Conservation (phyloP, 164 flowering plant species). For the Nymphaea colorata region DNA sequence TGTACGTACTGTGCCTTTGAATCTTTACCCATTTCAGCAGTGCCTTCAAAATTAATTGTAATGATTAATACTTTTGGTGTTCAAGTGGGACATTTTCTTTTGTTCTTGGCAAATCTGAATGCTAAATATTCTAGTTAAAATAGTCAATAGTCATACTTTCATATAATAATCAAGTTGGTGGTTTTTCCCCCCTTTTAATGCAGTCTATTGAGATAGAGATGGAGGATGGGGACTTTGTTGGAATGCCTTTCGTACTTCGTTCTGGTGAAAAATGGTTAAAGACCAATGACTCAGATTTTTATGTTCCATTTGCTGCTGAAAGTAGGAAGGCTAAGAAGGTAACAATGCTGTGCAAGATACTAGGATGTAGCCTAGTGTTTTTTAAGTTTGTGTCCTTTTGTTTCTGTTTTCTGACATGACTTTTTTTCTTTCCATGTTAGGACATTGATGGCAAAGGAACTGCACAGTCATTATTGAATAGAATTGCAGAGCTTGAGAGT, state of each 20-base stretch:
- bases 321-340: constrained; percentile 51
- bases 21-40: no score
- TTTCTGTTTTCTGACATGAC: neutral
- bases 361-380: no score
- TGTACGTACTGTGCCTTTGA: no score
- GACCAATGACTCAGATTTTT: constrained; percentile 68
- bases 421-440: neutral
- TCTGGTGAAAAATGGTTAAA: constrained; percentile 81
- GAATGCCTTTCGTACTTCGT: constrained; percentile 83
- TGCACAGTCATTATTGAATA: constrained; percentile 67
- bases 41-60: no score
- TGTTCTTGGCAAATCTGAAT: no score
- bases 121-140: no score
- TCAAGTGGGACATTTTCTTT: no score
- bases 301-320: constrained; percentile 39
- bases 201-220: constrained; percentile 57
- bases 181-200: constrained; percentile 13
- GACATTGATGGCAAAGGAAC: constrained; percentile 64
- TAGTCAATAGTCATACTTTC: no score
- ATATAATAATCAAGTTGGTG: no score
- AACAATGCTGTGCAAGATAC: neutral
- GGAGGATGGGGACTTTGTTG: constrained; percentile 50
- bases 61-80: no score
- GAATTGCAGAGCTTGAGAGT: constrained; percentile 68
- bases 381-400: neutral